Evolutionary conservation across 2,329 filamentous ascomycete genomes (phyloP).

Genomic region (Rutstroemia sp.): DNA sequence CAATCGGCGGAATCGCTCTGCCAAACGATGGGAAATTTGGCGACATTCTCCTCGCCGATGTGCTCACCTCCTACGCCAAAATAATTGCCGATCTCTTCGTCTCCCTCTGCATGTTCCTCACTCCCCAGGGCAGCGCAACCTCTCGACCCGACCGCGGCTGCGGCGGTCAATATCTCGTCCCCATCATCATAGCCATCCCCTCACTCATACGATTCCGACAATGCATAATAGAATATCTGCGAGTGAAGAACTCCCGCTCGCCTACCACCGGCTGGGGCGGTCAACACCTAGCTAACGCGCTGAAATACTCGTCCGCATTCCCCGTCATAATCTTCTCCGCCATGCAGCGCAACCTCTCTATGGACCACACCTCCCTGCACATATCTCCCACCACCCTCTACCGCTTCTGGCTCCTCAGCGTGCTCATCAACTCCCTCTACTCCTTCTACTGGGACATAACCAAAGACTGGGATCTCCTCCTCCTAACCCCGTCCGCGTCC

Average conservation of each 20-base stretch:
- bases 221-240: slow-evolving; percentile 80
- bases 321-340: slow-evolving; percentile 80
- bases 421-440: slow-evolving; percentile 79
- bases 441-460: slow-evolving; percentile 98
- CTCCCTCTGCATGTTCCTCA: slow-evolving; percentile 84
- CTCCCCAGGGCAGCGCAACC: slow-evolving; percentile 63
- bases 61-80: slow-evolving; percentile 89
- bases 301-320: slow-evolving; percentile 92
- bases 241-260: slow-evolving; percentile 49
- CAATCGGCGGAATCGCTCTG: slow-evolving; percentile 79
- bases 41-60: slow-evolving; percentile 88
- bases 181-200: slow-evolving; percentile 75
- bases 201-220: slow-evolving; percentile 83
- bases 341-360: slow-evolving; percentile 55
- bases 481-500: slow-evolving; percentile 50
- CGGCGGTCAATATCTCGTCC: slow-evolving; percentile 72
- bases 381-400: slow-evolving; percentile 39
- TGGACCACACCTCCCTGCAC: slow-evolving; percentile 30
- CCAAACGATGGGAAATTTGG: slow-evolving; percentile 87
- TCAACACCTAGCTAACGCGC: slow-evolving; percentile 84
- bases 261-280: slow-evolving; percentile 60
- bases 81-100: slow-evolving; percentile 87
- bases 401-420: slow-evolving; percentile 61
- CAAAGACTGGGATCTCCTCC: slow-evolving; percentile 91
- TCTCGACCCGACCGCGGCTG: slow-evolving; percentile 74